Conservation (phyloP, 805 yeast genomes). For the Lipomyces spencermartinsiae region DNA sequence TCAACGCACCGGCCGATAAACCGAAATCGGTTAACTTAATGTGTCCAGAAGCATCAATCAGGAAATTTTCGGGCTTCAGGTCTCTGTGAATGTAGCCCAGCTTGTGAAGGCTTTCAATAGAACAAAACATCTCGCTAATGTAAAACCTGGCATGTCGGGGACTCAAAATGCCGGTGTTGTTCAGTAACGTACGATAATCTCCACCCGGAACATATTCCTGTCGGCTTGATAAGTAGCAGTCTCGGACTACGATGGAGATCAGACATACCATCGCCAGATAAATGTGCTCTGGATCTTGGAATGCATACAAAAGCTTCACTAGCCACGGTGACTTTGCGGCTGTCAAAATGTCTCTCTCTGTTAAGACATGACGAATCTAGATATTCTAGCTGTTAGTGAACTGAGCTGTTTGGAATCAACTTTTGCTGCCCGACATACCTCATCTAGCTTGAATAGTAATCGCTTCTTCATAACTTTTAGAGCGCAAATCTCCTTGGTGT, state of each 20-base stretch:
- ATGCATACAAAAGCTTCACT: conserved; percentile 90
- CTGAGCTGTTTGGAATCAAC: not conserved
- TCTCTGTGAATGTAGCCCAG: conserved; percentile 97
- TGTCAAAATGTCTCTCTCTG: conserved; percentile 96
- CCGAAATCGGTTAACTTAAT: conserved; percentile 93
- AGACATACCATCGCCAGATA: conserved; percentile 79
- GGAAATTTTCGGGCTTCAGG: conserved; percentile 90
- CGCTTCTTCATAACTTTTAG: conserved; percentile 88
- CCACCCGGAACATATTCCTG: conserved; percentile 98
- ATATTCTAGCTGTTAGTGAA: conserved; percentile 5
- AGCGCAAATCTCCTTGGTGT: conserved; percentile 94
- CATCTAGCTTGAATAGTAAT: conserved; percentile 84
- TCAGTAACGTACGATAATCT: conserved; percentile 91
- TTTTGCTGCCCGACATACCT: conserved; percentile 43
- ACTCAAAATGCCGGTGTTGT: conserved; percentile 88
- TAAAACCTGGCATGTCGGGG: conserved; percentile 97
- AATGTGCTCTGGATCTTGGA: conserved; percentile 88
- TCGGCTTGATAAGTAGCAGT: not conserved
- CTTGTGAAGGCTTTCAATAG: conserved; percentile 91
- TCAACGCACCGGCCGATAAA: conserved; percentile 93
- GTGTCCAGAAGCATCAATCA: conserved; percentile 76
- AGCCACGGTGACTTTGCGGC: conserved; percentile 96
- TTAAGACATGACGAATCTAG: conserved; percentile 84
- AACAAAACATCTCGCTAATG: conserved; percentile 93
- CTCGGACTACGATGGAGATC: not conserved